These are phyloP conservation scores for Hymenoscyphus infarciens DNA, from an alignment of 2,329 filamentous ascomycete genomes.

Conservation along the genomic window DNA sequence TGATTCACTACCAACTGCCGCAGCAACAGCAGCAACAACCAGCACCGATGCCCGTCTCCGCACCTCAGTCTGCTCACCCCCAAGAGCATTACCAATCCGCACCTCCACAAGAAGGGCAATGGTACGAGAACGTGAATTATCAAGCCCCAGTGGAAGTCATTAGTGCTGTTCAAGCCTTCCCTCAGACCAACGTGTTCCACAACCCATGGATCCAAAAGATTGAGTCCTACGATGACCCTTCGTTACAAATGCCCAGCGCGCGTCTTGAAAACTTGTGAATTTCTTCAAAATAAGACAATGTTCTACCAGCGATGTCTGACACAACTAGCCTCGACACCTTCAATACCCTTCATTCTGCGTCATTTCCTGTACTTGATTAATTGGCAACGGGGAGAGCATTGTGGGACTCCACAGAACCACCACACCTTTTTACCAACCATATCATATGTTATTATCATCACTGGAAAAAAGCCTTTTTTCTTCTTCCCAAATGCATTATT, in stretches of 20 bases:
- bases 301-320: background rate
- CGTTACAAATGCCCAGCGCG: slow-evolving; percentile 57
- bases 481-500: background rate
- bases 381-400: slow-evolving; percentile 18
- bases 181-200: slow-evolving; percentile 48
- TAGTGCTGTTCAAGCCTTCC: slow-evolving; percentile 50
- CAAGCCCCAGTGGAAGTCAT: slow-evolving; percentile 55
- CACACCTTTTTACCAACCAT: slow-evolving; percentile 14
- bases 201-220: slow-evolving; percentile 54
- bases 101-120: slow-evolving; percentile 46
- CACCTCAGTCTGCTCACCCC: slow-evolving; percentile 33
- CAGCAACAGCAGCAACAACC: slow-evolving; percentile 27
- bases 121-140: slow-evolving; percentile 48
- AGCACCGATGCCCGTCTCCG: slow-evolving; percentile 30
- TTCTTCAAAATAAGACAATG: slow-evolving; percentile 5
- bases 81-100: slow-evolving; percentile 41
- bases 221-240: slow-evolving; percentile 52
- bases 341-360: slow-evolving; percentile 18
- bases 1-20: slow-evolving; percentile 37
- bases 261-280: slow-evolving; percentile 53
- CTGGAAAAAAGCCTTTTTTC: slow-evolving; percentile 1
- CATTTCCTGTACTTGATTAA: slow-evolving; percentile 28
- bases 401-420: slow-evolving; percentile 28
- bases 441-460: slow-evolving; percentile 4
- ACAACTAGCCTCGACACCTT: background rate